Percentiles rank a stretch among this genome's conserved stretches.
Evolutionary conservation across 208 protist genomes (phyloP).

Genomic region (Leishmania major): DNA sequence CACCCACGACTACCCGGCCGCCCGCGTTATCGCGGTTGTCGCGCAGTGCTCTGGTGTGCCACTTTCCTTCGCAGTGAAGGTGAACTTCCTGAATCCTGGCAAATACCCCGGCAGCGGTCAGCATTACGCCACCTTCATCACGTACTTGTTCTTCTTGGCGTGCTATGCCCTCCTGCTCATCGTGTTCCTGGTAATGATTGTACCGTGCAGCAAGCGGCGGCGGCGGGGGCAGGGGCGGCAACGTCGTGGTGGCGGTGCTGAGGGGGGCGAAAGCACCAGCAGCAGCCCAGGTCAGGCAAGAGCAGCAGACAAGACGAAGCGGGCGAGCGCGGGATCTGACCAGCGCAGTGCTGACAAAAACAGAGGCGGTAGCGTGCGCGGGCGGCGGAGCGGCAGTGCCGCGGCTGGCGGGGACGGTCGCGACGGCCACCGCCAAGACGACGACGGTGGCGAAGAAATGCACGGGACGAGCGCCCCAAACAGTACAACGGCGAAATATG

Average conservation of each 20-base stretch:
- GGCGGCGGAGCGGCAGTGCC: background rate
- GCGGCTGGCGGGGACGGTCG: background rate
- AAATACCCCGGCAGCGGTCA: constrained; percentile 31
- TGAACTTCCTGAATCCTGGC: constrained; percentile 34
- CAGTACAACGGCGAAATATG: background rate
- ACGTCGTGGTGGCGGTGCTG: background rate
- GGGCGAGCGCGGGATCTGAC: background rate
- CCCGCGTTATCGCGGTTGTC: constrained; percentile 47
- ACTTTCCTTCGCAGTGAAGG: constrained; percentile 34
- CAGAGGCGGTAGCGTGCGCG: background rate
- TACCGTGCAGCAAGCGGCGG: constrained; percentile 32
- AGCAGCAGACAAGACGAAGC: background rate
- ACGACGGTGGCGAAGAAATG: background rate
- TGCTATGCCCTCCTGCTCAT: constrained; percentile 35
- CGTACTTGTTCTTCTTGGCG: constrained; percentile 46
- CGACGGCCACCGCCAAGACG: background rate
- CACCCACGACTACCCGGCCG: constrained; percentile 25
- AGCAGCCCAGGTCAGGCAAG: background rate
- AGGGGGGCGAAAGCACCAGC: background rate
- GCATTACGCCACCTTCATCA: constrained; percentile 36
- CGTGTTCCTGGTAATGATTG: constrained; percentile 38
- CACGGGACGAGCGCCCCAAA: background rate
- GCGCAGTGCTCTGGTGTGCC: constrained; percentile 66
- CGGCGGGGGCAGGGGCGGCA: background rate
- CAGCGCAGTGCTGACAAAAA: background rate